Conservation (phyloP, 805 yeast genomes). For the Blastobotrys attinorum region DNA sequence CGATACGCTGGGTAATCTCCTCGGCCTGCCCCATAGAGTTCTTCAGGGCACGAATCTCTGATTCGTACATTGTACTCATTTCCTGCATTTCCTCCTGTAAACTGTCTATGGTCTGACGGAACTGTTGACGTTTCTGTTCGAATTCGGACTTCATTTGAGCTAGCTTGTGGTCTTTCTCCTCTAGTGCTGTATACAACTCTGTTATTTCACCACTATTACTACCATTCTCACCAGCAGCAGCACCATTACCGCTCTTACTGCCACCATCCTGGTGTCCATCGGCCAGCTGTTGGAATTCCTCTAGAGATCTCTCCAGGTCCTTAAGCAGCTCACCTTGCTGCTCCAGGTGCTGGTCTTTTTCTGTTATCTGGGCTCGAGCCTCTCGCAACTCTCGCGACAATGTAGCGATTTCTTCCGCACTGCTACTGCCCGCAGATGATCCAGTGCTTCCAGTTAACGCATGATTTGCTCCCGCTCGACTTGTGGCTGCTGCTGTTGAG, state of each 20-base stretch:
- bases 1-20: slow-evolving; percentile 17
- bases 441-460: background rate
- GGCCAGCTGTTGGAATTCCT: slow-evolving; percentile 29
- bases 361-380: slow-evolving; percentile 11
- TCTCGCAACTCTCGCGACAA: slow-evolving; percentile 20
- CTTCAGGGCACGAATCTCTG: slow-evolving; percentile 16
- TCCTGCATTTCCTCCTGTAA: slow-evolving; percentile 21
- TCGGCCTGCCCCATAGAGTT: slow-evolving; percentile 17
- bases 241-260: too few species aligned
- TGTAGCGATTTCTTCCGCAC: slow-evolving; percentile 9
- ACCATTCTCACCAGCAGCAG: slow-evolving; percentile 20
- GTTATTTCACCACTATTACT: slow-evolving; percentile 12
- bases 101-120: slow-evolving; percentile 25
- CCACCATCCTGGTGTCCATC: background rate
- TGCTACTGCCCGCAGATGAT: background rate
- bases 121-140: slow-evolving; percentile 26
- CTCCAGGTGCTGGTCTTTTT: slow-evolving; percentile 29
- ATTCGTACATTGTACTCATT: slow-evolving; percentile 17
- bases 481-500: background rate
- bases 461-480: background rate
- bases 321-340: slow-evolving; percentile 40
- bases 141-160: slow-evolving; percentile 21
- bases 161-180: slow-evolving; percentile 24
- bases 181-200: slow-evolving; percentile 20
- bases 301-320: slow-evolving; percentile 42